phyloP scores from a whole-genome alignment of 805 yeast species.

The Ogataea trehaloabstinens region DNA sequence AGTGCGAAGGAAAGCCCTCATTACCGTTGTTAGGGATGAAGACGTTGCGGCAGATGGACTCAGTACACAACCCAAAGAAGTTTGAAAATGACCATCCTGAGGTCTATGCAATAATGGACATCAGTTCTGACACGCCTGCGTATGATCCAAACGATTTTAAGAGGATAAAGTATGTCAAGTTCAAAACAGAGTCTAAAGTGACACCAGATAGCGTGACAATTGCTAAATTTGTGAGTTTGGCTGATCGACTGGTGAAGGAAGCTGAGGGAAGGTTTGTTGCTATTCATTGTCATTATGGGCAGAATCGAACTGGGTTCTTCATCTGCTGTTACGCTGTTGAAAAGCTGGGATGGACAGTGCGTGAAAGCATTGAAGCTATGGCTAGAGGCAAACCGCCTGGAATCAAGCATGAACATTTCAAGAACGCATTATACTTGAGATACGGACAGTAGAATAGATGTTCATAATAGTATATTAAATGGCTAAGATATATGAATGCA shows the following conservation, averaged over 20 bases:
- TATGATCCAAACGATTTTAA: conserved; percentile 59
- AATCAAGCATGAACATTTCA: conserved; percentile 72
- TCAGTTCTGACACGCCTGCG: conserved; percentile 68
- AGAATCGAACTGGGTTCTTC: conserved; percentile 73
- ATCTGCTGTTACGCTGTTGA: conserved; percentile 69
- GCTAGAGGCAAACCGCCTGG: conserved; percentile 62
- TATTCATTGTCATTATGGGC: conserved; percentile 82
- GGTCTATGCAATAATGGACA: conserved; percentile 62
- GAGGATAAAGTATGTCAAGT: conserved; percentile 59
- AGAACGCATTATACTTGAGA: conserved; percentile 67
- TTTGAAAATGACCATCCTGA: conserved; percentile 52
- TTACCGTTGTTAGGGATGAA: conserved; percentile 69
- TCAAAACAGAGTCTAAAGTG: conserved; percentile 75
- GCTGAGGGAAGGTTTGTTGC: conserved; percentile 42
- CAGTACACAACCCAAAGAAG: conserved; percentile 52
- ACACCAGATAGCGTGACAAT: conserved; percentile 66
- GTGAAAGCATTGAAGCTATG: conserved; percentile 63
- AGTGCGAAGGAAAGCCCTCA: conserved; percentile 24
- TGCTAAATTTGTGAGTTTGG: conserved; percentile 50
- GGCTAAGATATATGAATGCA: neutral
- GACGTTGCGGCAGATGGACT: conserved; percentile 65
- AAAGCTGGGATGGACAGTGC: conserved; percentile 54
- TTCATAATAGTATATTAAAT: neutral
- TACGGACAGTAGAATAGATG: conserved; percentile 38
- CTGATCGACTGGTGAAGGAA: conserved; percentile 42